Evolutionary conservation across 345 rosid genomes (phyloP).

Genomic region (Toxicodendron radicans): DNA sequence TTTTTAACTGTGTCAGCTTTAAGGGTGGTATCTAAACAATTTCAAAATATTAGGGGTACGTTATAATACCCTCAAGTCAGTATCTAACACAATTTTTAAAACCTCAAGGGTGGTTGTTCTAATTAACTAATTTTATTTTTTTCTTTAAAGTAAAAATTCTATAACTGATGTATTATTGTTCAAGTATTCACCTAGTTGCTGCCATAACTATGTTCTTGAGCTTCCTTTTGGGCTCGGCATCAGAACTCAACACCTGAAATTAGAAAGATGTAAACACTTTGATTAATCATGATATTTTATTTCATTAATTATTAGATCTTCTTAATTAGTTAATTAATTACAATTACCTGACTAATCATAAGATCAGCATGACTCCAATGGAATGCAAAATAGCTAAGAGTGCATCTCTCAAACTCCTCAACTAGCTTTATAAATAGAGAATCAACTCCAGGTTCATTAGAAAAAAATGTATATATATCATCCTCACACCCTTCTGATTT

Average conservation of each 20-base stretch:
- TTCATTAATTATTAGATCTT: neutral
- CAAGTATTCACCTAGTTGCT: slow-evolving; percentile 63
- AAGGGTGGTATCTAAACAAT: no score
- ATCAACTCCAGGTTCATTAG: slow-evolving; percentile 60
- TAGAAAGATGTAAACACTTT: neutral
- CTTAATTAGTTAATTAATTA: slow-evolving; percentile 14
- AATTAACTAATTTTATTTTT: no score
- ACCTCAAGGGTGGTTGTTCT: no score
- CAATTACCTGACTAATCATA: slow-evolving; percentile 81
- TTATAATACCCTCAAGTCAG: no score
- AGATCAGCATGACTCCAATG: slow-evolving; percentile 81
- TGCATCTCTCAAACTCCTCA: slow-evolving; percentile 94
- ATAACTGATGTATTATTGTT: no score
- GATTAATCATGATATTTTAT: no score
- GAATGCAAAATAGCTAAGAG: slow-evolving; percentile 80
- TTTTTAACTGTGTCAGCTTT: no score
- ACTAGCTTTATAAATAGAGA: slow-evolving; percentile 76
- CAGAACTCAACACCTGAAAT: slow-evolving; percentile 62
- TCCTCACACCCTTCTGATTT: slow-evolving; percentile 68
- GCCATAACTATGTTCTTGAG: slow-evolving; percentile 79
- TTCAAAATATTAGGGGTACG: no score
- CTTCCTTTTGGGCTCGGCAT: slow-evolving; percentile 68
- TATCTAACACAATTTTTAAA: no score
- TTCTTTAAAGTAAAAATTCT: no score
- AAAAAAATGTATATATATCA: slow-evolving; percentile 65